Evolutionary conservation across 2,329 filamentous ascomycete genomes (phyloP).

Genomic region (Cyclaneusma minus): DNA sequence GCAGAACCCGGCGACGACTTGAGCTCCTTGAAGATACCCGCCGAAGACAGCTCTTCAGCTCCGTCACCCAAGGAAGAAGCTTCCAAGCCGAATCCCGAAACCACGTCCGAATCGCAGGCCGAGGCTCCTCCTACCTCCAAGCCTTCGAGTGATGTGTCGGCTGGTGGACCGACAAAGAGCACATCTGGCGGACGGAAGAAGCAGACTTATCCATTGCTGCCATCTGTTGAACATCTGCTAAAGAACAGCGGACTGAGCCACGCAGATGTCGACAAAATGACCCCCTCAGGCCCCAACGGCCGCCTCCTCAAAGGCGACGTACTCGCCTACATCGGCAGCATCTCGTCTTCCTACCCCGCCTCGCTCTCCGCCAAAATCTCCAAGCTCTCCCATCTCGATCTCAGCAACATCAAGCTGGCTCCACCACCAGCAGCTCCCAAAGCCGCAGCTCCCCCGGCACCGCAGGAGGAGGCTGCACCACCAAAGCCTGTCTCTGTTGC

Average conservation of each 20-base stretch:
- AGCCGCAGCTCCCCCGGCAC: constrained; percentile 21
- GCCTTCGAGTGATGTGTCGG: constrained; percentile 4
- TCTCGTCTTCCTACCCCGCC: constrained; percentile 56
- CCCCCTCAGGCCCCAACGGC: constrained; percentile 73
- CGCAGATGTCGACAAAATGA: constrained; percentile 66
- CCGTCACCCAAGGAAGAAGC: constrained; percentile 13
- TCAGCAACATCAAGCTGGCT: constrained; percentile 86
- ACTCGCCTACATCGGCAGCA: constrained; percentile 71
- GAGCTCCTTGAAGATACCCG: constrained; percentile 55
- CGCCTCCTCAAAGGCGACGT: constrained; percentile 92
- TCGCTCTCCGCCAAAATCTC: constrained; percentile 56
- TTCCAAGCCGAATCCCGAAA: constrained; percentile 11
- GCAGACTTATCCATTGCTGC: constrained; percentile 59
- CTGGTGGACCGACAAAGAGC: constrained; percentile 19
- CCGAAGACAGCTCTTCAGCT: constrained; percentile 35
- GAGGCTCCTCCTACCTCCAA: constrained; percentile 7
- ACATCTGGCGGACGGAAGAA: constrained; percentile 36
- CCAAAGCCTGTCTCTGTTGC: constrained; percentile 40
- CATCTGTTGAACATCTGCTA: constrained; percentile 71
- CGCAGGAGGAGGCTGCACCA: constrained; percentile 22
- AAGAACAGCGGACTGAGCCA: constrained; percentile 64
- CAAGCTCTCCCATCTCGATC: constrained; percentile 70
- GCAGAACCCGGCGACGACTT: constrained; percentile 73
- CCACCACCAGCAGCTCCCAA: constrained; percentile 22
- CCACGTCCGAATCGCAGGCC: constrained; percentile 7